These are phyloP conservation scores for Spizellomyces punctatus DNA, from an alignment of 192 early-diverging fungal genomes.

Conservation along the genomic window DNA sequence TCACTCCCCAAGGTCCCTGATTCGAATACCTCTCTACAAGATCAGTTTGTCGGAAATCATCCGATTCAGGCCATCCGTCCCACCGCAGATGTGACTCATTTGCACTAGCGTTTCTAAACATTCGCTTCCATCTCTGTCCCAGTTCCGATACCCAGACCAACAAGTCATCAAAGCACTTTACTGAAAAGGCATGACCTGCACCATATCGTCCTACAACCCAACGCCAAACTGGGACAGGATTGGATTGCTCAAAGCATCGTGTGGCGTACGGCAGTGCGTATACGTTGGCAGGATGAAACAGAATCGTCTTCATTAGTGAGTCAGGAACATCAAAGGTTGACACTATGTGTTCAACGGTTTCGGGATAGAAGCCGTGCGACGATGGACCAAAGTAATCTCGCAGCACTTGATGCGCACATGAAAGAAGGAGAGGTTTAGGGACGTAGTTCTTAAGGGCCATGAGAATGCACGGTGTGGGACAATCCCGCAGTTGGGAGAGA, in stretches of 20 bases:
- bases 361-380: background rate
- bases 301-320: background rate
- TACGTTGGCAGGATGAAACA: slow-evolving; percentile 13
- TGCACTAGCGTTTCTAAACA: background rate
- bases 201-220: slow-evolving; percentile 24
- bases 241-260: slow-evolving; percentile 27
- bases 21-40: background rate
- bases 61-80: too few species aligned
- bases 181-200: background rate
- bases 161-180: slow-evolving; percentile 15
- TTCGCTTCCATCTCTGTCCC: background rate
- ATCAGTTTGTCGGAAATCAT: too few species aligned
- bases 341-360: background rate
- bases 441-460: background rate
- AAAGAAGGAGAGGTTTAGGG: slow-evolving; percentile 10
- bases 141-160: slow-evolving; percentile 24
- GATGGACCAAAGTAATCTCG: slow-evolving; percentile 8
- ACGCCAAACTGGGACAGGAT: slow-evolving; percentile 20
- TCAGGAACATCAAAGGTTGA: slow-evolving; percentile 1
- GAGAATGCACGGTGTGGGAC: background rate
- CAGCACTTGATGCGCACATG: slow-evolving; percentile 3
- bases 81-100: too few species aligned
- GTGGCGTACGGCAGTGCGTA: slow-evolving; percentile 15
- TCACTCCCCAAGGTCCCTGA: background rate
- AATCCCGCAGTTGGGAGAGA: background rate